A percentile compares a stretch with the other conserved stretches of the same genome.
phyloP scores from a whole-genome alignment of 116 monocot genomes.

The Thalassia testudinum region DNA sequence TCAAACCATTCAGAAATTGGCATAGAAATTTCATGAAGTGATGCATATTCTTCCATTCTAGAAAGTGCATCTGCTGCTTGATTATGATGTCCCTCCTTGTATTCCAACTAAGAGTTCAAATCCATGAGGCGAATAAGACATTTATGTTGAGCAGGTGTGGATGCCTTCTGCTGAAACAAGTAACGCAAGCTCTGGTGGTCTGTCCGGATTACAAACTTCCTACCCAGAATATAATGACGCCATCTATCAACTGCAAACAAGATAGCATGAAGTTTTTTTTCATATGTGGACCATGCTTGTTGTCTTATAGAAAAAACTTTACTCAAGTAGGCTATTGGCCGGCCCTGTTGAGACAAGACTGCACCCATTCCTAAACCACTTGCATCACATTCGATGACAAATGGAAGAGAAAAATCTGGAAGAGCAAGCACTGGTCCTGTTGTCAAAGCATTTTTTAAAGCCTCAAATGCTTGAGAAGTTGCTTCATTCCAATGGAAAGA shows the following conservation, averaged over 20 bases:
- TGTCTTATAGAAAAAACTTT: neutral
- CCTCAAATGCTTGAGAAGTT: too few species aligned
- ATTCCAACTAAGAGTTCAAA: neutral
- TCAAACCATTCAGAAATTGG: neutral
- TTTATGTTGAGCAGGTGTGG: too few species aligned
- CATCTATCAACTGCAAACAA: neutral
- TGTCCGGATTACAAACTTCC: neutral
- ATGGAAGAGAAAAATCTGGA: neutral
- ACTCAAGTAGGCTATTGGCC: neutral
- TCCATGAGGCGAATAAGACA: neutral
- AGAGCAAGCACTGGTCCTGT: neutral
- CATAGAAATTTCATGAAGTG: neutral
- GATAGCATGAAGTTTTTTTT: neutral
- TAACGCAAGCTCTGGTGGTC: neutral
- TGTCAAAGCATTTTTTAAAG: neutral
- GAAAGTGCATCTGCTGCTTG: neutral
- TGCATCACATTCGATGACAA: constrained; percentile 1
- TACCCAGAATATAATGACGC: neutral
- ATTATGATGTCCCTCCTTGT: neutral
- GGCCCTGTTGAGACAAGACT: neutral
- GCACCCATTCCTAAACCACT: neutral
- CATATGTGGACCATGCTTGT: neutral
- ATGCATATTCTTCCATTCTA: neutral
- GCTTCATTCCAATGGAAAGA: too few species aligned
- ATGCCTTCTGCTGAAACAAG: neutral